Evolutionary conservation across 2,329 filamentous ascomycete species (phyloP).

Genomic region (Eutypa lata): DNA sequence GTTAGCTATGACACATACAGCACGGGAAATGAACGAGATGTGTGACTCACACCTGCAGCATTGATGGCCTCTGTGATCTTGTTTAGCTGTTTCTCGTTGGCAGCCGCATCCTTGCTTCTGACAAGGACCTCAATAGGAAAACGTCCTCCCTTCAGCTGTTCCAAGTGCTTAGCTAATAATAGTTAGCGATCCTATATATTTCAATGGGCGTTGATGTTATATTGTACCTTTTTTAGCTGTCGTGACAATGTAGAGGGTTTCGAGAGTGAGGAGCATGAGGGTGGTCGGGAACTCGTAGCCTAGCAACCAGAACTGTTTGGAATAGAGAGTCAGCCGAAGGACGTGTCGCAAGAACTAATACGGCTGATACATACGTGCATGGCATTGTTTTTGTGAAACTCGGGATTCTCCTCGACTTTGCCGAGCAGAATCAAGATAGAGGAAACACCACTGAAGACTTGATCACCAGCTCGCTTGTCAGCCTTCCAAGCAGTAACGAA

Average conservation of each 20-base stretch:
- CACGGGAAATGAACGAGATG: slow-evolving; percentile 5
- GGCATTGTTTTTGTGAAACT: slow-evolving; percentile 94
- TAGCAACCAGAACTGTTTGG: slow-evolving; percentile 84
- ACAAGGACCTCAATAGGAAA: slow-evolving; percentile 90
- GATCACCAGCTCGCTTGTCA: slow-evolving; percentile 85
- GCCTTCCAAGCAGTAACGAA: slow-evolving; percentile 93
- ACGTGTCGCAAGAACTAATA: slow-evolving; percentile 8
- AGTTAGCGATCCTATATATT: slow-evolving; percentile 30
- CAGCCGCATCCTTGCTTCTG: slow-evolving; percentile 83
- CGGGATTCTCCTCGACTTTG: slow-evolving; percentile 84
- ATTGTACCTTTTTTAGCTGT: slow-evolving; percentile 88
- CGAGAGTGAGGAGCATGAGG: slow-evolving; percentile 85
- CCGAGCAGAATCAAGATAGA: slow-evolving; percentile 91
- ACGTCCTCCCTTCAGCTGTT: slow-evolving; percentile 87
- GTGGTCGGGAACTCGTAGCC: slow-evolving; percentile 98
- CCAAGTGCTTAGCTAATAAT: slow-evolving; percentile 78
- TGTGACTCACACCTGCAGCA: slow-evolving; percentile 68
- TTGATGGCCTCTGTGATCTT: slow-evolving; percentile 86
- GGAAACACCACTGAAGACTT: slow-evolving; percentile 78
- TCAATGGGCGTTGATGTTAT: background rate
- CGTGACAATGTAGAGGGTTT: slow-evolving; percentile 87
- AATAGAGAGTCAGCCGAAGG: slow-evolving; percentile 15
- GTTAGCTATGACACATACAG: background rate
- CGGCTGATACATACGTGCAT: slow-evolving; percentile 69
- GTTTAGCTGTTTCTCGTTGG: slow-evolving; percentile 87